Percentiles rank a stretch among this genome's conserved stretches.
Conservation (phyloP, 345 rosid genomes). For the Nephelium lappaceum region DNA sequence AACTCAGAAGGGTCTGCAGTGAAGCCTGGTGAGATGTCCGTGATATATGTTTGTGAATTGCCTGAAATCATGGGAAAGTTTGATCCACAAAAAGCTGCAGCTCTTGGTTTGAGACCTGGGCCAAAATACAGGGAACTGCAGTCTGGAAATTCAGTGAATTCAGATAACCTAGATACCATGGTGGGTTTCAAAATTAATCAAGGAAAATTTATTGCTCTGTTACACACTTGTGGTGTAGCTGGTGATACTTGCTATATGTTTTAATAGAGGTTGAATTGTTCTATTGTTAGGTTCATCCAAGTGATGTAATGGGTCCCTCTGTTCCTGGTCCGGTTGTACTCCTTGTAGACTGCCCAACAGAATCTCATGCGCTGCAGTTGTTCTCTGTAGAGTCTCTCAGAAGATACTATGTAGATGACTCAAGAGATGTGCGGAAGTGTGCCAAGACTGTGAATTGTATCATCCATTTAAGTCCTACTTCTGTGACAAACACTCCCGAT, state of each 20-base stretch:
- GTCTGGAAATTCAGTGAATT: conserved; percentile 80
- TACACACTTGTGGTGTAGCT: conserved; percentile 10
- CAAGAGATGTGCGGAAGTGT: conserved; percentile 29
- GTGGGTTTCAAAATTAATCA: conserved; percentile 44
- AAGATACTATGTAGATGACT: conserved; percentile 49
- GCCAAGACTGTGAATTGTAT: conserved; percentile 65
- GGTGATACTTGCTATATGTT: conserved; percentile 8
- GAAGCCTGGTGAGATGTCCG: conserved; percentile 80
- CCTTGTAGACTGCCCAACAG: conserved; percentile 93
- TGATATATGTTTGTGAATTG: conserved; percentile 84
- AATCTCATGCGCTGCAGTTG: conserved; percentile 57
- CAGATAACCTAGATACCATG: conserved; percentile 64
- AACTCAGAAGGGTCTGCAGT: conserved; percentile 35
- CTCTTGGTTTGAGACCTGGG: conserved; percentile 83
- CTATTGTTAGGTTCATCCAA: conserved; percentile 71
- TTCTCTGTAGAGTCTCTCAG: conserved; percentile 50
- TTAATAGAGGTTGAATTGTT: conserved; percentile 17
- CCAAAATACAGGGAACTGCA: conserved; percentile 81
- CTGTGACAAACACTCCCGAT: conserved; percentile 51
- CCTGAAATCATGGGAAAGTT: conserved; percentile 85
- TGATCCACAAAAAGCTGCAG: conserved; percentile 75
- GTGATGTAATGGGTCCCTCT: conserved; percentile 97
- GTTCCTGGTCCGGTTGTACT: conserved; percentile 86
- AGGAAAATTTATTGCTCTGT: conserved; percentile 1
- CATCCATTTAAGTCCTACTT: conserved; percentile 82